Conservation (phyloP, 2,329 filamentous ascomycete genomes). For the Mariannaea elegans region DNA sequence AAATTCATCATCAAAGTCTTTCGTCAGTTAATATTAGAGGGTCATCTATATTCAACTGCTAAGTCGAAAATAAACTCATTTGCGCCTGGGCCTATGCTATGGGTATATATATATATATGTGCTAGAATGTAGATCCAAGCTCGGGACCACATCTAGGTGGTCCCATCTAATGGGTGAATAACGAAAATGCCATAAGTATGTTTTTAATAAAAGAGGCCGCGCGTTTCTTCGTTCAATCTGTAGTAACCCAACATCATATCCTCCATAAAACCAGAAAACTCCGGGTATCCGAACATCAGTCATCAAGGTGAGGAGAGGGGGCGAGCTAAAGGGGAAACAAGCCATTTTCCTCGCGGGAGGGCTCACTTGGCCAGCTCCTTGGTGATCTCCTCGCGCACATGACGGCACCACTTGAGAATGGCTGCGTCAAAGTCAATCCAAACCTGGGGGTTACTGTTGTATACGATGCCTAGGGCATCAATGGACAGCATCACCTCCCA, state of each 20-base stretch:
- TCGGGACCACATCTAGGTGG: slow-evolving; percentile 20
- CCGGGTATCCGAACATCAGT: slow-evolving; percentile 40
- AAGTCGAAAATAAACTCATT: slow-evolving; percentile 34
- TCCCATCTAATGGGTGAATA: slow-evolving; percentile 4
- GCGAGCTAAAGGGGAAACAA: slow-evolving; percentile 6
- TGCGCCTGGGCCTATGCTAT: slow-evolving; percentile 46
- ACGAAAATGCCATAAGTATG: slow-evolving; percentile 24
- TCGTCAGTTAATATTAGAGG: not conserved
- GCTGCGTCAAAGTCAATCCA: slow-evolving; percentile 88
- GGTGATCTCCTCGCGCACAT: slow-evolving; percentile 84
- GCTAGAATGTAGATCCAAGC: slow-evolving; percentile 40
- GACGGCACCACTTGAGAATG: slow-evolving; percentile 82
- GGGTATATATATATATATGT: slow-evolving; percentile 45
- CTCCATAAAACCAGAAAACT: slow-evolving; percentile 32
- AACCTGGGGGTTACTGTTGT: slow-evolving; percentile 72
- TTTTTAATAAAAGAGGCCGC: slow-evolving; percentile 20
- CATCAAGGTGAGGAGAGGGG: slow-evolving; percentile 33
- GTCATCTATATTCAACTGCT: slow-evolving; percentile 31
- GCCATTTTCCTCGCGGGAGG: slow-evolving; percentile 13
- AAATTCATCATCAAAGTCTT: not conserved
- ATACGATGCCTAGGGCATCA: slow-evolving; percentile 87
- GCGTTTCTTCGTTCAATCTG: slow-evolving; percentile 36
- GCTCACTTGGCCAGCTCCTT: slow-evolving; percentile 65
- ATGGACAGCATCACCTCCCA: slow-evolving; percentile 88
- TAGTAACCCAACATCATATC: slow-evolving; percentile 34